These are phyloP conservation scores for Auricularia sp. DNA, from an alignment of 768 basidiomycete genomes.

Conservation along the genomic window DNA sequence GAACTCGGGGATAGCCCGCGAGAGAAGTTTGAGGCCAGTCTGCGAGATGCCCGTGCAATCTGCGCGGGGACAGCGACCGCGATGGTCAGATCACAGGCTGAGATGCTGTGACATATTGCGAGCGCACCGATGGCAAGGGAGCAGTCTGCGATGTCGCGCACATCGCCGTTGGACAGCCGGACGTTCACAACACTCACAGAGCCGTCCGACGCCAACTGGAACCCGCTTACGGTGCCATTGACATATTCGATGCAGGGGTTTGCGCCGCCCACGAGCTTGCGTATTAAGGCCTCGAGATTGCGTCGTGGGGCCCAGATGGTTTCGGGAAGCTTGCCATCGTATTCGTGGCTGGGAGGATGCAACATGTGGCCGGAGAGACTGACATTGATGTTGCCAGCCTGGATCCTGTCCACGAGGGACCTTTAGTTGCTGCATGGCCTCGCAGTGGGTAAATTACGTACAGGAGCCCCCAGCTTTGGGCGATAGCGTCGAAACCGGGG, in stretches of 20 bases:
- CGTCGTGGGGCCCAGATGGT: constrained; percentile 15
- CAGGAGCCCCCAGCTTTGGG: constrained; percentile 9
- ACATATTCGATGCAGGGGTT: constrained; percentile 15
- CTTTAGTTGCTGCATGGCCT: not conserved
- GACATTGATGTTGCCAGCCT: constrained; percentile 14
- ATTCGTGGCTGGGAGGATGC: constrained; percentile 8
- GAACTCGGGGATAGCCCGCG: constrained; percentile 7
- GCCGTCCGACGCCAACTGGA: constrained; percentile 2
- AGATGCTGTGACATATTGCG: not conserved
- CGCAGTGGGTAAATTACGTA: not conserved
- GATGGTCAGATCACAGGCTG: not conserved
- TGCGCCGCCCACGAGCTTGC: constrained; percentile 17
- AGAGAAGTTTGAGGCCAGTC: constrained; percentile 19
- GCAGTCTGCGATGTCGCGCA: constrained; percentile 8
- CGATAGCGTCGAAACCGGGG: constrained; percentile 5
- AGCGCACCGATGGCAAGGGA: constrained; percentile 16
- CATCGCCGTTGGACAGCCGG: constrained; percentile 8
- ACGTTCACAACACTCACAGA: not conserved
- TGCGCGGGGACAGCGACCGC: constrained; percentile 4
- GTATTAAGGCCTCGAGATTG: constrained; percentile 21
- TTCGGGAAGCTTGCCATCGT: constrained; percentile 12
- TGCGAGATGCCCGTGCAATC: constrained; percentile 23
- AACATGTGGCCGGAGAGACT: constrained; percentile 8
- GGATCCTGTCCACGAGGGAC: not conserved
- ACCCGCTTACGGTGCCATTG: constrained; percentile 20